Base-by-base conservation (phyloP, 75 land plant species). In the Pseudotsuga menziesii region DNA sequence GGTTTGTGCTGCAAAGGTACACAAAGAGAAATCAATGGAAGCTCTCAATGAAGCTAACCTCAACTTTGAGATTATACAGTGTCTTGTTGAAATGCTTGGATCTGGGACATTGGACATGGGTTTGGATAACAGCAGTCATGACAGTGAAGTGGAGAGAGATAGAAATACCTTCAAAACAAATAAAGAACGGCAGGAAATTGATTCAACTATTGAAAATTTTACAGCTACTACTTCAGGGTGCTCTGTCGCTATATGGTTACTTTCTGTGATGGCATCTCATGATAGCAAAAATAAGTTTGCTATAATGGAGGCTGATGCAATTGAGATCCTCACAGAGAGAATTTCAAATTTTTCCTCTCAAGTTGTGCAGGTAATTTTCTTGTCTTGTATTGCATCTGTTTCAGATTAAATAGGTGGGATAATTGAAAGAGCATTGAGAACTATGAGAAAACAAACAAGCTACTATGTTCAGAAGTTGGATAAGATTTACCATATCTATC, bases 231-330 rank as follows among this genome's bases (percentile, higher is more conserved):
- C 89, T 66, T 77, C 72, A 64, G 93, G 95, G 54, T 78, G 78
- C 61, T 89, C 92, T 26, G 83, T 84, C 64, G 90, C 98, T 48
- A 74, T 86, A 66, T 97, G 98, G 99, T 79, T 97, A 23, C 91
- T 97, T 23, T 85, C 89, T 72, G 67, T 89, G 15, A 85, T 97
- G 75, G 98, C 99, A 39, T 91, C 88, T 36, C 85, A 89, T 78
- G 92, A 97, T 74, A 86, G 83, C 44, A 80, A 84, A 61, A 88
- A 84, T 75, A 92, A 85, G 79, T 64, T 73, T 58, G 85, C 77
- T 26, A 85, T 97, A 35, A 88, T 95, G 92, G 95, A 97, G 36
- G 93, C 92, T 78, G 99, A 98, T 58, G 95, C 93, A 23, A 79
- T 94, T 75, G 99, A 94, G 72, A 87, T 91, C 61, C 89, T 97